These are phyloP conservation scores for Backusella luteola DNA, from an alignment of 192 early-diverging fungal species.

Conservation along the genomic window DNA sequence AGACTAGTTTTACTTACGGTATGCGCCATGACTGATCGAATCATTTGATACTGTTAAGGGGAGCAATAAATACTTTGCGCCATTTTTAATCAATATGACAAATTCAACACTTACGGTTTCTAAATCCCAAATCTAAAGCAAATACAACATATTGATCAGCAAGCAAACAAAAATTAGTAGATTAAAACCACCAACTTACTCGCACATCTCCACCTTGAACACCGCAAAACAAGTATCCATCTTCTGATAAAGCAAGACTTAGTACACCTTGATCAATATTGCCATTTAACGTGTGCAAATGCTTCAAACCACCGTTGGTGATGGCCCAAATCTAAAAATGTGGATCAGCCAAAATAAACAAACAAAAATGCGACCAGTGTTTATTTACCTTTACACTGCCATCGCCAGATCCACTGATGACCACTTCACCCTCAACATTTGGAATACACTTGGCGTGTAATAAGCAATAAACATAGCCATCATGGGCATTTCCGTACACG, in stretches of 20 bases:
- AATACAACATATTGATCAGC: not conserved
- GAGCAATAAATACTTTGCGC: not conserved
- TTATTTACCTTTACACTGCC: conserved; percentile 60
- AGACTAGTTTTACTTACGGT: conserved; percentile 29
- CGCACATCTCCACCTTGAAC: conserved; percentile 71
- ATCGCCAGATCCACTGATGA: conserved; percentile 65
- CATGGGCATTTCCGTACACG: conserved; percentile 63
- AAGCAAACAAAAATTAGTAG: not conserved
- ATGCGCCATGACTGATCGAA: conserved; percentile 56
- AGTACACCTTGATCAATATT: conserved; percentile 52
- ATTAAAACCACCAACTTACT: conserved; percentile 21
- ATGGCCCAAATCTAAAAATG: conserved; percentile 34
- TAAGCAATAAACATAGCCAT: conserved; percentile 71
- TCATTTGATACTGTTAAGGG: conserved; percentile 39
- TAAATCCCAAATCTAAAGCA: conserved; percentile 63
- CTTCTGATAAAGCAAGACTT: conserved; percentile 61
- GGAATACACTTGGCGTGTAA: conserved; percentile 48
- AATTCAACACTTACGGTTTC: conserved; percentile 50
- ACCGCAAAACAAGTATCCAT: conserved; percentile 71
- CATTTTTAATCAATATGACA: conserved; percentile 40
- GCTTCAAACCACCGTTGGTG: conserved; percentile 22
- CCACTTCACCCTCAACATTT: conserved; percentile 50
- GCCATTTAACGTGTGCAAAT: conserved; percentile 32
- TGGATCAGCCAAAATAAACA: not conserved
- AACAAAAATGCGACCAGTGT: not conserved